Evolutionary conservation across 495 filamentous ascomycete species (phyloP).

Genomic region (Neurospora sp.): DNA sequence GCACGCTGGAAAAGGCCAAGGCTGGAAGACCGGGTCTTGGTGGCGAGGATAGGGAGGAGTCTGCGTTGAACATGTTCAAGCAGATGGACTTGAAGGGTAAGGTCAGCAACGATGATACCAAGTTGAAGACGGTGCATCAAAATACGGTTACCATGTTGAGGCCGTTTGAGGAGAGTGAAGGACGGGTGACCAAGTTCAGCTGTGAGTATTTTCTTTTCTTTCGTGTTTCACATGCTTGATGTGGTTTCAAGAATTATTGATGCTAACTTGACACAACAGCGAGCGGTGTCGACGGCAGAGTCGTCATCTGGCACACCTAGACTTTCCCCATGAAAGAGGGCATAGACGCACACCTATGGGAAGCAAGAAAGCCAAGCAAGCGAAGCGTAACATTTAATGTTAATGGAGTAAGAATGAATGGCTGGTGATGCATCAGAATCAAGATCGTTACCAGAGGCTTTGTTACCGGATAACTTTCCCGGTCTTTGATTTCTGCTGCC

Average conservation of each 20-base stretch:
- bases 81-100: slow-evolving; percentile 98
- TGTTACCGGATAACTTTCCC: neutral
- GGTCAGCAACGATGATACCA: slow-evolving; percentile 65
- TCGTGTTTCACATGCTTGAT: neutral
- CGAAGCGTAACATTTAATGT: neutral
- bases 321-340: slow-evolving; percentile 6
- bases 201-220: slow-evolving; percentile 48
- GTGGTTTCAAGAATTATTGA: neutral
- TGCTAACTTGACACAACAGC: slow-evolving; percentile 45
- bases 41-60: slow-evolving; percentile 44
- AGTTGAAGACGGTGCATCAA: slow-evolving; percentile 92
- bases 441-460: neutral
- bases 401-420: neutral
- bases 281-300: slow-evolving; percentile 86
- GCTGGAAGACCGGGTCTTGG: slow-evolving; percentile 33
- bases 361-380: neutral
- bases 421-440: neutral
- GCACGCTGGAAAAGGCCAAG: slow-evolving; percentile 68
- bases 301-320: slow-evolving; percentile 64
- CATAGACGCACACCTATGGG: neutral
- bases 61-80: slow-evolving; percentile 96
- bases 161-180: slow-evolving; percentile 56
- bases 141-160: slow-evolving; percentile 87
- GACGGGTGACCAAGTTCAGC: slow-evolving; percentile 67
- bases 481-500: neutral